Percentiles rank a stretch among this genome's conserved stretches.
Evolutionary conservation across 768 basidiomycete genomes (phyloP).

Genomic region (Pulveroboletus sp.): DNA sequence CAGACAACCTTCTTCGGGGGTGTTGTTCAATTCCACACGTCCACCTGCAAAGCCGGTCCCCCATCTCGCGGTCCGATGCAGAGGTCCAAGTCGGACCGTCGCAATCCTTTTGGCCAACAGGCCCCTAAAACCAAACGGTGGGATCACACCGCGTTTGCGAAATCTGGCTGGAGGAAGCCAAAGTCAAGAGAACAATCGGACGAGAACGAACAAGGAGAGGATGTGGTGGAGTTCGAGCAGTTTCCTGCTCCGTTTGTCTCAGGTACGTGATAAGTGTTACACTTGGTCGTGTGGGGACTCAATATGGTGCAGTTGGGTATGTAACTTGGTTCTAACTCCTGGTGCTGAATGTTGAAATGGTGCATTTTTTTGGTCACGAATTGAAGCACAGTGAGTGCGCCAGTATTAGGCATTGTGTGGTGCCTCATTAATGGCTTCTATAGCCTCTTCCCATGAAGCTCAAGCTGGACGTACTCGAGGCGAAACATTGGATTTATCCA

Average conservation of each 20-base stretch:
- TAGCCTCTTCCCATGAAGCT: slow-evolving; percentile 78
- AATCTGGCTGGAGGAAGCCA: slow-evolving; percentile 61
- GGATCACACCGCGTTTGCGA: slow-evolving; percentile 88
- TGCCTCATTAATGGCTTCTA: slow-evolving; percentile 1
- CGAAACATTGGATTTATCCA: slow-evolving; percentile 88
- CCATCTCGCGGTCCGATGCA: slow-evolving; percentile 34
- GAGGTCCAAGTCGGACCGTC: slow-evolving; percentile 38
- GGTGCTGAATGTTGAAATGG: slow-evolving; percentile 5
- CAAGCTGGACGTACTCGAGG: slow-evolving; percentile 67
- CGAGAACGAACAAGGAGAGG: slow-evolving; percentile 55
- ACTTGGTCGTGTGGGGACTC: slow-evolving; percentile 1
- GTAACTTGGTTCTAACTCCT: slow-evolving; percentile 20
- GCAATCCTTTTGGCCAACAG: slow-evolving; percentile 48
- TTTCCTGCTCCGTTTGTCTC: slow-evolving; percentile 76
- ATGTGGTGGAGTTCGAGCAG: slow-evolving; percentile 69
- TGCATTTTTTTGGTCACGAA: neutral
- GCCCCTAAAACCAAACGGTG: slow-evolving; percentile 74
- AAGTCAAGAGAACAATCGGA: slow-evolving; percentile 52
- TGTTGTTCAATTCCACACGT: slow-evolving; percentile 35
- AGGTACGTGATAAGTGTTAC: slow-evolving; percentile 39
- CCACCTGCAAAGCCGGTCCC: slow-evolving; percentile 26
- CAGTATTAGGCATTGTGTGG: no score
- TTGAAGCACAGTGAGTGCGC: slow-evolving; percentile 29
- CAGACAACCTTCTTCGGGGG: slow-evolving; percentile 70
- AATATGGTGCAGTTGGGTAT: slow-evolving; percentile 46